A percentile compares a stretch with the other conserved stretches of the same genome.
These are phyloP conservation scores for Kwoniella europaea DNA, from an alignment of 768 basidiomycete genomes.

Conservation along the genomic window DNA sequence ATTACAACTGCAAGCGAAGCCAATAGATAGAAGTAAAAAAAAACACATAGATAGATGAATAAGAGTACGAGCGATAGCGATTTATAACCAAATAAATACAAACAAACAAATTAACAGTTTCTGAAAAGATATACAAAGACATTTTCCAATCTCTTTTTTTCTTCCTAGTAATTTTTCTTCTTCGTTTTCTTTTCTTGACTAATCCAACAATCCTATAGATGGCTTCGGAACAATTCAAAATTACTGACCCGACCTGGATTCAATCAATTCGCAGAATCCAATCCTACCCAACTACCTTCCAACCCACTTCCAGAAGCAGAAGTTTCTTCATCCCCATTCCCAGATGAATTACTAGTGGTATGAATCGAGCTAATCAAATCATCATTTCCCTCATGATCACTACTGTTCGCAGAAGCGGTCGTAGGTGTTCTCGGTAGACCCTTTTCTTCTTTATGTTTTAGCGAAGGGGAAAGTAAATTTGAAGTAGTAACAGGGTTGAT, in stretches of 20 bases:
- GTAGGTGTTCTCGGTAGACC: conserved; percentile 7
- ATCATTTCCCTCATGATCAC: conserved; percentile 34
- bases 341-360: conserved; percentile 24
- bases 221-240: no score
- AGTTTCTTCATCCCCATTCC: conserved; percentile 23
- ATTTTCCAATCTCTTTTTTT: background rate
- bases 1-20: background rate
- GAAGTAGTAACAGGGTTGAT: conserved; percentile 3
- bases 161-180: background rate
- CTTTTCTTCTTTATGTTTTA: background rate
- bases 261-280: conserved; percentile 30
- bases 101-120: conserved; percentile 4
- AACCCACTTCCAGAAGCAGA: conserved; percentile 22
- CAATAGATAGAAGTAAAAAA: background rate
- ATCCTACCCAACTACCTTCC: conserved; percentile 43
- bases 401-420: conserved; percentile 22
- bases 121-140: background rate
- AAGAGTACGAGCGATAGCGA: background rate
- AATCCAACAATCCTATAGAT: background rate
- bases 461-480: background rate
- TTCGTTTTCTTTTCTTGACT: background rate
- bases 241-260: no score
- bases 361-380: conserved; percentile 44
- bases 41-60: background rate
- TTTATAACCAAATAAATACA: background rate